Conservation (phyloP, 768 basidiomycete genomes). For the Lactifluus pinguis region DNA sequence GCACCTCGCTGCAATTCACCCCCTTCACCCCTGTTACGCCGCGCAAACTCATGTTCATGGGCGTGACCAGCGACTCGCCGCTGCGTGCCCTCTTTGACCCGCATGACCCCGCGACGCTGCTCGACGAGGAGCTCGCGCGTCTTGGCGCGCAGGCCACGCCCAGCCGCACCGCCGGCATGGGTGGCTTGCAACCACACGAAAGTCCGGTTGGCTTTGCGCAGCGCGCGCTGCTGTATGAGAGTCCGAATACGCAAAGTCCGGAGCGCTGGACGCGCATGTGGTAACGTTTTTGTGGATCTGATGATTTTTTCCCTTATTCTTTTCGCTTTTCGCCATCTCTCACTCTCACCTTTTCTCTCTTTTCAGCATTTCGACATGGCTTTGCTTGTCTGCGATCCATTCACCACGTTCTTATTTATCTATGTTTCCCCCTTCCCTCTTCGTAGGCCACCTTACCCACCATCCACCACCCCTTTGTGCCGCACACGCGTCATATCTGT, state of each 20-base stretch:
- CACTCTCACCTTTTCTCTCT: neutral
- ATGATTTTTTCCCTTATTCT: neutral
- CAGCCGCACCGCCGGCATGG: too few relatives aligned
- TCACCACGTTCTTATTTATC: neutral
- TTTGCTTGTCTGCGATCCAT: neutral
- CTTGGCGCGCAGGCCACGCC: conserved; percentile 21
- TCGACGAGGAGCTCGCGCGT: conserved; percentile 66
- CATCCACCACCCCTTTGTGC: neutral
- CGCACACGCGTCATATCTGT: conserved; percentile 6
- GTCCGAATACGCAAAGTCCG: conserved; percentile 56
- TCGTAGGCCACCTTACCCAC: neutral
- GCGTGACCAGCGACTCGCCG: conserved; percentile 30
- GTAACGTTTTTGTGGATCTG: conserved; percentile 5
- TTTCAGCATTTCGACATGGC: neutral
- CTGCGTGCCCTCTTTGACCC: conserved; percentile 56
- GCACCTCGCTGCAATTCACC: conserved; percentile 21
- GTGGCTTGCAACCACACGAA: conserved; percentile 29
- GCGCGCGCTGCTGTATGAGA: conserved; percentile 58
- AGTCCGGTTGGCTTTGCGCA: conserved; percentile 62
- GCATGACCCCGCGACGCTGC: conserved; percentile 54
- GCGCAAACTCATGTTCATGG: conserved; percentile 32
- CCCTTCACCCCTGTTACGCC: conserved; percentile 35
- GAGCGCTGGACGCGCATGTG: conserved; percentile 35
- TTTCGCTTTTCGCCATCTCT: too few relatives aligned
- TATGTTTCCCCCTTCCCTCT: neutral